Evolutionary conservation across 2,329 filamentous ascomycete species (phyloP).

Genomic region (Ascochyta koolunga): DNA sequence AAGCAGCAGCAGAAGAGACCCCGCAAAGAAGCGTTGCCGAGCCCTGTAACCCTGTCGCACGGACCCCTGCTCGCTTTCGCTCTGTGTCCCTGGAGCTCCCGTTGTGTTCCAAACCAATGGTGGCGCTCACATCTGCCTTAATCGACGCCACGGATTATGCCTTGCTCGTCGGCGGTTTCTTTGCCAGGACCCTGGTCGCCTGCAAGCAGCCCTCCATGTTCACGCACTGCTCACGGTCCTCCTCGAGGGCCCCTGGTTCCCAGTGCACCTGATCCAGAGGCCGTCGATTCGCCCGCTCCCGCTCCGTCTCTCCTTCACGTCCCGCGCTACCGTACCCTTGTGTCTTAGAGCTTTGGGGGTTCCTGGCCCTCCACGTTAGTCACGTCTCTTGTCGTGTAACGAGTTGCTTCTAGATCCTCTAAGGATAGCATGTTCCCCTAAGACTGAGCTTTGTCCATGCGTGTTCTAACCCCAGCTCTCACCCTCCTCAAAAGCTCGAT

Average conservation of each 20-base stretch:
- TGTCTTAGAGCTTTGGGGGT: conserved; percentile 39
- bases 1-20: conserved; percentile 43
- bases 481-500: conserved; percentile 47
- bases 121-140: conserved; percentile 41
- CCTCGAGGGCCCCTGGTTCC: conserved; percentile 42
- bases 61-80: conserved; percentile 33
- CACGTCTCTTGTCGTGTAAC: conserved; percentile 50
- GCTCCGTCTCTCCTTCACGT: conserved; percentile 43
- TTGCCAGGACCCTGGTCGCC: conserved; percentile 42
- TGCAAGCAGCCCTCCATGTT: conserved; percentile 47
- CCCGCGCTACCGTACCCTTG: conserved; percentile 51
- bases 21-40: conserved; percentile 53
- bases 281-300: conserved; percentile 46
- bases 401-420: conserved; percentile 47
- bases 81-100: conserved; percentile 48
- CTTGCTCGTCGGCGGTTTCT: conserved; percentile 50
- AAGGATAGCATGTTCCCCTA: conserved; percentile 48
- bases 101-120: conserved; percentile 48
- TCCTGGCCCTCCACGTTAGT: conserved; percentile 47
- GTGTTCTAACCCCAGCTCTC: conserved; percentile 45
- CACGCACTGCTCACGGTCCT: conserved; percentile 44
- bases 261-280: conserved; percentile 46
- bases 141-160: conserved; percentile 47
- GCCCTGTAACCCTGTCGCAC: conserved; percentile 36
- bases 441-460: conserved; percentile 43